Percentiles rank a stretch among this genome's conserved stretches.
Conservation (phyloP, 169 alveolate species). For the Babesia sp. region DNA sequence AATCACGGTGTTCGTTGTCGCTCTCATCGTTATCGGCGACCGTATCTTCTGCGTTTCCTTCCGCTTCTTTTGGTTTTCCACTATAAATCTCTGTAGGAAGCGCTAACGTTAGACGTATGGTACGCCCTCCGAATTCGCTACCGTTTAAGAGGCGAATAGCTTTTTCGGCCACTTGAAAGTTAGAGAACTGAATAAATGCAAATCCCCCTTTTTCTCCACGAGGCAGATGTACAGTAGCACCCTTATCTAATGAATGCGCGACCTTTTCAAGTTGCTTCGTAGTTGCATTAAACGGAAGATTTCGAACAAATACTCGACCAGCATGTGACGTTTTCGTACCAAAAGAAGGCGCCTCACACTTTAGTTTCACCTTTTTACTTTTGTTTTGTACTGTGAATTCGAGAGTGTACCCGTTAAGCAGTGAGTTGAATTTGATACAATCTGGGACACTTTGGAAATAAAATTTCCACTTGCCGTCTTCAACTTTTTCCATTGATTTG, state of each 20-base stretch:
- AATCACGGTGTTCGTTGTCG: neutral
- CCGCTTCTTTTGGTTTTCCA: neutral
- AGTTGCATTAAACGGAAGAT: slow-evolving; percentile 39
- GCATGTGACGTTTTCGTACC: slow-evolving; percentile 40
- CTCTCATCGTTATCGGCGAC: neutral
- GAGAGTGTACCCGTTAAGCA: slow-evolving; percentile 27
- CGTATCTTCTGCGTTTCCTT: neutral
- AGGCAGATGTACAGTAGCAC: slow-evolving; percentile 54
- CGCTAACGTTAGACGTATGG: slow-evolving; percentile 44
- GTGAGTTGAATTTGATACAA: slow-evolving; percentile 49
- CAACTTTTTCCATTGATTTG: slow-evolving; percentile 21
- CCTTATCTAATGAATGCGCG: slow-evolving; percentile 27
- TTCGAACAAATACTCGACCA: slow-evolving; percentile 60
- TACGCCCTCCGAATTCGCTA: slow-evolving; percentile 40
- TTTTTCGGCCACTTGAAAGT: slow-evolving; percentile 35
- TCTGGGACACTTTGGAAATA: slow-evolving; percentile 47
- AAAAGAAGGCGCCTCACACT: slow-evolving; percentile 22
- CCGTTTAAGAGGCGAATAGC: slow-evolving; percentile 56
- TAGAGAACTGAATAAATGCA: slow-evolving; percentile 64
- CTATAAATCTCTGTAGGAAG: slow-evolving; percentile 55
- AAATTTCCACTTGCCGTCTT: slow-evolving; percentile 40
- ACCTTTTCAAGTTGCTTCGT: slow-evolving; percentile 15
- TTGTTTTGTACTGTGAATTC: slow-evolving; percentile 3
- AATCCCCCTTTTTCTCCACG: slow-evolving; percentile 29
- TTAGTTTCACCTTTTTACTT: slow-evolving; percentile 16